Base-by-base conservation (phyloP, 1,284 basidiomycete species). In the Leccinum fuscescens region DNA sequence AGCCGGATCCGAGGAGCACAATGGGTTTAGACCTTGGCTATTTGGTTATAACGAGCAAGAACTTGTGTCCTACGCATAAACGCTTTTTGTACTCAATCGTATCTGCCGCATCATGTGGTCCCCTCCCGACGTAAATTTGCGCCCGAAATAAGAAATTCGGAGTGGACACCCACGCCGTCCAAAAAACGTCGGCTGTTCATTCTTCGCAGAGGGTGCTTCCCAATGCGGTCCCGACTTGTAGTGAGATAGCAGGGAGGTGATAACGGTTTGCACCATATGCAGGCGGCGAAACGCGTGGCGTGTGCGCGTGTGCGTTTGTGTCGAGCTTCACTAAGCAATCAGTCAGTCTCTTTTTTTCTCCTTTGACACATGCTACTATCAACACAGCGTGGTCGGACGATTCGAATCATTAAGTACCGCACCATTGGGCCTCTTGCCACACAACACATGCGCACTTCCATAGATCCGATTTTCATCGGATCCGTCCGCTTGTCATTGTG, bases 321-420 rank as follows among this genome's bases (percentile, higher is more conserved):
- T 58, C 20, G 17, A 57, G 6, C 39, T 62, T 61, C 27, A 11
- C 27, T 49, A 15, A 17, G 22, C 35, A 15, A 37, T 54, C 58
- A 5, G n/a, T 31, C 44, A 7, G 7, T 46, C 20, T 20, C 11
- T 44, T 37, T 54, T 53, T 9, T 17, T 4, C 22, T 17, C 14
- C 29, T 12, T 24, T 12, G 11, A 2, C 12, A n/a, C 29, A 29
- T 60, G 46, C 42, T 64, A 27, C 55, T 53, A n/a, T 15, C 29
- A 24, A 6, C n/a, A 29, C 22, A 48, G 15, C 24, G 58, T 46
- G 58, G 22, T 20, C 15, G n/a, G 27, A 17, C 22, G 44, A 17
- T 57, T 44, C 15, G 20, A 20, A 52, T 27, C 48, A 64, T 60
- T 27, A 50, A 56, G 56, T 17, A 14, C 56, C 50, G 24, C 15